phyloP scores from a whole-genome alignment of 106 monocot genomes.

The Amphibolis antarctica region DNA sequence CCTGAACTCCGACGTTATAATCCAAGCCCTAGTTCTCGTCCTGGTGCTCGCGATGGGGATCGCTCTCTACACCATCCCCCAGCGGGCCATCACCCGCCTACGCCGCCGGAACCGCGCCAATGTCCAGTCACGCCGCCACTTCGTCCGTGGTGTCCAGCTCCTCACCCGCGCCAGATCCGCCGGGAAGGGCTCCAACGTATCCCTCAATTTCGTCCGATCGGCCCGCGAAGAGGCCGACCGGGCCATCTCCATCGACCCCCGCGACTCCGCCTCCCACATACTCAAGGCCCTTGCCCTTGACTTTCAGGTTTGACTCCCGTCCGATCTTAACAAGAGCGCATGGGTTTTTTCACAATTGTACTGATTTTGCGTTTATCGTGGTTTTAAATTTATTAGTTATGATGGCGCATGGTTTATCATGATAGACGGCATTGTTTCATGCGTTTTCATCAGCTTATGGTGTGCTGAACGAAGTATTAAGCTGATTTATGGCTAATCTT shows the following conservation, averaged over 20 bases:
- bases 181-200: conserved; percentile 17
- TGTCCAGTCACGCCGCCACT: conserved; percentile 56
- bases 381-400: too few relatives aligned
- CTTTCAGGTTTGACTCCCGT: conserved; percentile 21
- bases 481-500: too few relatives aligned
- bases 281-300: conserved; percentile 72
- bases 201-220: conserved; percentile 23
- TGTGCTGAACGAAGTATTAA: too few relatives aligned
- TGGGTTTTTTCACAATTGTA: too few relatives aligned
- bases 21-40: conserved; percentile 7
- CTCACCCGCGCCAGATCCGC: conserved; percentile 44
- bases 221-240: conserved; percentile 40
- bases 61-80: conserved; percentile 48
- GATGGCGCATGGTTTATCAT: too few relatives aligned
- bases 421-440: too few relatives aligned
- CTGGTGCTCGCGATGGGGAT: conserved; percentile 13
- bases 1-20: neutral
- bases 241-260: conserved; percentile 58
- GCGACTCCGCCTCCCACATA: conserved; percentile 66
- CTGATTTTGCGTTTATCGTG: too few relatives aligned
- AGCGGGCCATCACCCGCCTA: conserved; percentile 39
- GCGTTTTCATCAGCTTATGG: too few relatives aligned
- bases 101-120: conserved; percentile 30
- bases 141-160: conserved; percentile 66
- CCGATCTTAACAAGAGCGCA: too few relatives aligned